A percentile compares a stretch with the other conserved stretches of the same genome.
phyloP scores from a whole-genome alignment of 169 alveolate species.

The Perkinsus olseni region DNA sequence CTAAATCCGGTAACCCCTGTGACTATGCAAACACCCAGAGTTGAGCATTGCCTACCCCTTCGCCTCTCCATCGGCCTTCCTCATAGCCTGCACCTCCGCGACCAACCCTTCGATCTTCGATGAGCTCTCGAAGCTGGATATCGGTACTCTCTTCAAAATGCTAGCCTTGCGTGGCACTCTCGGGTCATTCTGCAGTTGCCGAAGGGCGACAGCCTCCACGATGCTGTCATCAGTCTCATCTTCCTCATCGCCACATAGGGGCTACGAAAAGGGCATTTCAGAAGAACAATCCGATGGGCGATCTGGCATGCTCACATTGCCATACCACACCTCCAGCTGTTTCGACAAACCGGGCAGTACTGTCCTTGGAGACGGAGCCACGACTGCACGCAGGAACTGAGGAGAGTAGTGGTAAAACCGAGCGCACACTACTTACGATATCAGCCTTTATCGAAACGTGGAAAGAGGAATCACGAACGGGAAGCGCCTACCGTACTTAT shows the following conservation, averaged over 20 bases:
- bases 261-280: background rate
- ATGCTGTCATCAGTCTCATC: constrained; percentile 13
- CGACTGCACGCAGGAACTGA: background rate
- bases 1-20: no score
- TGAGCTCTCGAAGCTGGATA: constrained; percentile 25
- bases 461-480: background rate
- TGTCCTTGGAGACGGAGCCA: background rate
- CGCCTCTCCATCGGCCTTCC: constrained; percentile 27
- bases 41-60: constrained; percentile 8
- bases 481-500: background rate
- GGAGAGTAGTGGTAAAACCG: no score
- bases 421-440: no score
- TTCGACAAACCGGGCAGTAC: background rate
- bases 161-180: background rate
- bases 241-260: constrained; percentile 5
- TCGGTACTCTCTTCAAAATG: background rate
- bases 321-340: background rate
- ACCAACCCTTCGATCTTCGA: constrained; percentile 25
- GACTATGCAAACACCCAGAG: background rate
- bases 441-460: no score
- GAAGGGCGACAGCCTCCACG: background rate
- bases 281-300: background rate
- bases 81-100: constrained; percentile 33
- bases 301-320: background rate
- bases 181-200: background rate